A percentile compares a stretch with the other conserved stretches of the same genome.
Evolutionary conservation across 257 asterid species (phyloP).

Genomic region (Petunia axillaris): DNA sequence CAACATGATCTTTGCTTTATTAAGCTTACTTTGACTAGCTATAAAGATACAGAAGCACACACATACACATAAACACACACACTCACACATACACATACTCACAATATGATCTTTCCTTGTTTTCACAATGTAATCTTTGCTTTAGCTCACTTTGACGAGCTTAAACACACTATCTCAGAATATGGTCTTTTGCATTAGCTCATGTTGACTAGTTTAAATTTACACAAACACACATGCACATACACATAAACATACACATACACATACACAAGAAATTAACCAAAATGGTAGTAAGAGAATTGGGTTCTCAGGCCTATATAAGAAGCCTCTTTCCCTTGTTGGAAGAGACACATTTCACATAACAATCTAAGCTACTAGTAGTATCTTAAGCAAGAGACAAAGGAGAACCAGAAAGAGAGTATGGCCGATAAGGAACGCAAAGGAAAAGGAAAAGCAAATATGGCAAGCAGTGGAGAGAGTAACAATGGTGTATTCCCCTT

Average conservation of each 20-base stretch:
- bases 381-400: neutral
- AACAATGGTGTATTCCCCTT: slow-evolving; percentile 12
- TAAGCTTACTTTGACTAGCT: neutral
- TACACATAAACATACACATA: neutral
- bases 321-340: neutral
- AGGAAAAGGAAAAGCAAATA: slow-evolving; percentile 23
- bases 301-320: slow-evolving; percentile 2
- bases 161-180: neutral
- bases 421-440: neutral
- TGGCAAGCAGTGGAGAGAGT: neutral
- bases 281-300: neutral
- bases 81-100: neutral
- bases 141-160: neutral
- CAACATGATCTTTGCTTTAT: neutral
- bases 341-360: slow-evolving; percentile 2
- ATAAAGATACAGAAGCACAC: too few relatives aligned
- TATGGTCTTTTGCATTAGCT: neutral
- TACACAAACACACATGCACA: neutral
- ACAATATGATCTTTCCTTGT: neutral
- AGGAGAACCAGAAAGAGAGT: neutral
- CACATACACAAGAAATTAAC: neutral
- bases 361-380: neutral
- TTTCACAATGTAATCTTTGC: neutral
- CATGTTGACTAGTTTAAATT: neutral
- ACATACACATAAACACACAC: neutral